Evolutionary conservation across 352 stramenopile genomes (phyloP), one percentile per base, ranked within the genome.

Genomic region (Phytophthora niederhauseri): DNA sequence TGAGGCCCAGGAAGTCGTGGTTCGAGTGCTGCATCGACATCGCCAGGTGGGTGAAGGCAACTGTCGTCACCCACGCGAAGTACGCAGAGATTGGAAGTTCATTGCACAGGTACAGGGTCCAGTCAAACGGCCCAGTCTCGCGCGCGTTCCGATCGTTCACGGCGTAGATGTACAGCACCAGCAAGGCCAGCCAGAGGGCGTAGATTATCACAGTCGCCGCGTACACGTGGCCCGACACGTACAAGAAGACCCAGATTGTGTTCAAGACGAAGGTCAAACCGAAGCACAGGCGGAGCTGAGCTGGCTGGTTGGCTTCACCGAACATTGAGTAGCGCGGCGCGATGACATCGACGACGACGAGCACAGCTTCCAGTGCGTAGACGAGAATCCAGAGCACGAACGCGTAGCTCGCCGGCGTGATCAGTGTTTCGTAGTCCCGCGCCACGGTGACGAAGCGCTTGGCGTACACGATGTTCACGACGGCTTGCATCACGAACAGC

Each of bases 131-230:
- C 7, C 64, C 69, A n/a, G 61, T 70, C n/a, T 70, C 66, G n/a
- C 76, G 78, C 56, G 70, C 48, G 41, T 80, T 84, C 26, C 85
- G 84, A 59, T 94, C 87, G 48, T 91, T 93, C 20, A 93, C 75
- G n/a, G 87, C 78, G 74, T 91, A 93, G 7, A 91, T 64, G 70
- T 94, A 94, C 30, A 94, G 78, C 59, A 93, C 70, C 19, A 94
- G 70, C 49, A 94, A 54, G 56, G 80, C 82, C 30, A 94, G 52
- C 86, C 86, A 94, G 24, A 94, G 76, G 45, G 84, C 51, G 57
- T 75, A 92, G 65, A 93, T 90, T 61, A 86, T 46, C 20, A 89
- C 72, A 1, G 81, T 90, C 20, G 84, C 76, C 20, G 66, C 77
- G 51, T 89, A 78, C 36, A 91, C 63, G 58, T 87, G 70, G n/a